Evolutionary conservation across 2,329 filamentous ascomycete species (phyloP), one percentile per base, ranked within the genome.

Genomic region (Diaporthe ampelina): DNA sequence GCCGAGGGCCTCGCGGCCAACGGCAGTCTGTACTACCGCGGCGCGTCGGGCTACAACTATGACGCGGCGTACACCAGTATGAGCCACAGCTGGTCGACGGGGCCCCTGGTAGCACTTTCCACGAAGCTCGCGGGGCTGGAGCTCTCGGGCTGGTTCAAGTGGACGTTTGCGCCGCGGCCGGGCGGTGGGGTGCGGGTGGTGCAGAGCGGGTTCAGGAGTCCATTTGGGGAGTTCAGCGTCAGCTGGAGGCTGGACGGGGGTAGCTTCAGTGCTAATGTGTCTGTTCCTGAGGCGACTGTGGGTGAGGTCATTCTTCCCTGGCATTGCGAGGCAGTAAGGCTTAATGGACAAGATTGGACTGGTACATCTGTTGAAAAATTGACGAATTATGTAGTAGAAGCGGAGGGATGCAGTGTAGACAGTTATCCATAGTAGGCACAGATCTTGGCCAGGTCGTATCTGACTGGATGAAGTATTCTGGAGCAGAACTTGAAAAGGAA

Each of bases 1-100:
- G 56, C 73, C 58, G 74, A 75, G 40, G 74, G 74, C 10, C 73
- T 70, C 15, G 65, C 24, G 11, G 65, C 74, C 43, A 72, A 75
- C 58, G 74, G 74, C 35, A 70, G 54, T 37, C 58, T 75, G 67
- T 67, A 61, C 19, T 75, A 74, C 43, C 45, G 63, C 2, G 63
- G 63, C 29, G 63, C 63, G 11, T 67, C 63, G 11, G 63, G 63
- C 6, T 67, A 67, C 63, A 67, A 67, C 45, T 52, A 52, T 43
- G 63, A 67, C 45, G 63, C 71, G 50, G 57, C 71, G 1, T 75
- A 75, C n/a, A 69, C 71, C 7, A 70, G 63, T 26, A 68, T 70
- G 37, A 61, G 71, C 17, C 74, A 75, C 58, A 68, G 70, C 43
- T 75, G 74, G 74, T 63, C 61, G 19, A 71, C 74, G 15, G 74